Evolutionary conservation across 805 yeast species (phyloP), one percentile per base, ranked within the genome.

Genomic region (Metschnikowia sp.): DNA sequence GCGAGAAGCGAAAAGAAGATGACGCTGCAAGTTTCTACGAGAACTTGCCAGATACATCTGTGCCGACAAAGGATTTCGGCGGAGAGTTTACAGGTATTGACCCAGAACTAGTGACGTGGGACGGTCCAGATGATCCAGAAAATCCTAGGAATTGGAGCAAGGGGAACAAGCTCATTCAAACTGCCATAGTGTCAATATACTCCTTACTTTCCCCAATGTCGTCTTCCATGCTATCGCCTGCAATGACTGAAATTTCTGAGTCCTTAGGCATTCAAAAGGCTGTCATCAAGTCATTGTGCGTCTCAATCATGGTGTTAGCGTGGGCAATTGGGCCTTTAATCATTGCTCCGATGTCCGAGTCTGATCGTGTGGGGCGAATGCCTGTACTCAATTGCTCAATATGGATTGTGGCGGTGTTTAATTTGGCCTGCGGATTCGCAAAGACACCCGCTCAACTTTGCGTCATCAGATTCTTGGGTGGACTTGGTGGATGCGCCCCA

Each of bases 71-170:
- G 38, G 60, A 68, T 42, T 77, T 72, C 46, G 87, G 87, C 28
- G 69, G 68, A 8, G 86, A 82, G 56, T 82, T 77, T 58, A 66
- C 67, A 31, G 60, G 62, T 5, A 63, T 80, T 9, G 88, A 84
- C 55, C 88, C 87, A 0, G 87, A 84, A 55, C 65, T 84, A 40
- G 82, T 84, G 10, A 76, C 86, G 1, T 84, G 88, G 88, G 80
- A 81, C 31, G 82, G 83, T 3, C 74, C 72, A 13, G 75, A 78
- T 44, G 90, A 84, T 57, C 81, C 83, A 0, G 66, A 64, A 11
- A 75, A 79, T 58, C 88, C 90, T n/a, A 65, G 85, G 48, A 84
- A 84, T 60, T 84, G 88, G 88, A 29, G 74, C 0, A 26, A 44
- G 1, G 13, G 45, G 3, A 57, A 66, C 38, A 82, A 83, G 56